Evolutionary conservation across 331 rosid genomes (phyloP), one percentile per base, ranked within the genome.

Genomic region (Acacia pycnantha): DNA sequence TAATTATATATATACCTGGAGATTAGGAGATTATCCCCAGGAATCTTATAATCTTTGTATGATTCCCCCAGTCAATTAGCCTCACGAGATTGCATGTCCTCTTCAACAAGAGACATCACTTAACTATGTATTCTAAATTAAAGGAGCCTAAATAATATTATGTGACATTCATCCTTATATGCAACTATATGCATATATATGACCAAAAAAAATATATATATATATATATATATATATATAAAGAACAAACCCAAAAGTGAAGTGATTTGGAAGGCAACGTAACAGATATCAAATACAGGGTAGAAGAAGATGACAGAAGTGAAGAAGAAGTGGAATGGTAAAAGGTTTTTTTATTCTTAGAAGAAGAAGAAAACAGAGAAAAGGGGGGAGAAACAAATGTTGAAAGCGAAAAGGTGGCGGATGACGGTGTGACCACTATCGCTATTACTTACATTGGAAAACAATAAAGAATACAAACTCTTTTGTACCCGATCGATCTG

Each of bases 401-500:
- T 76, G 81, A 73, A 73, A 76, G 69, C 68, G 24, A 61, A 72
- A 33, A 35, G 21, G 67, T 79, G 83, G 48, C 8, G 43, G 10
- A 8, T 84, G 87, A 84, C 78, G 65, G 6, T 68, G 74, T 11
- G 31, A 43, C 65, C 83, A 83, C 83, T 56, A 27, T 58, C 65
- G n/a, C 35, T 78, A 61, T 31, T 11, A 33, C 74, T 72, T 26
- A 58, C 40, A 7, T 12, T 44, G 7, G 47, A 35, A 62, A 62
- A 37, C 69, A 62, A 65, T 14, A 1, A 40, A 1, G 40, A 16
- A 67, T 27, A 75, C 67, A 13, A n/a, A 18, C 11, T 64, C 61
- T 33, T 33, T 29, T 50, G 11, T 18, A 19, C 26, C 35, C 8
- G 0, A n/a, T n/a, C n/a, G n/a, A 21, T 29, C 22, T 47, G 65